These are phyloP conservation scores for Blastocystis sp. DNA, from an alignment of 352 stramenopile species.

Conservation along the genomic window DNA sequence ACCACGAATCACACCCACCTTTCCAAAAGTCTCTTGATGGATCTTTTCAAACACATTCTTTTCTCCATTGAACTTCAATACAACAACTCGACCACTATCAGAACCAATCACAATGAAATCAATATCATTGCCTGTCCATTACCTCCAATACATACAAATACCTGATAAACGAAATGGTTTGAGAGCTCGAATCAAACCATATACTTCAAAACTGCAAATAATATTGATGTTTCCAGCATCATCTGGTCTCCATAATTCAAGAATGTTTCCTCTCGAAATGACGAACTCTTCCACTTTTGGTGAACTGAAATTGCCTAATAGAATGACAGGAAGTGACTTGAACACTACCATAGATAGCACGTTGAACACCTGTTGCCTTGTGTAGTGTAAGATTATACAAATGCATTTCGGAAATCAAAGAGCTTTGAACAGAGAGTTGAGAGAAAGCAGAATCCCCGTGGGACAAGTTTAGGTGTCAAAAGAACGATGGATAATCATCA, in stretches of 20 bases:
- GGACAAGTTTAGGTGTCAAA: background rate
- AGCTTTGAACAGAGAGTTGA: background rate
- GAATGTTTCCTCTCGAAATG: constrained; percentile 80
- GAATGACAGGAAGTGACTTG: background rate
- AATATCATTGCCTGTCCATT: constrained; percentile 65
- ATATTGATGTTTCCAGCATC: constrained; percentile 72
- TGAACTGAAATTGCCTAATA: constrained; percentile 78
- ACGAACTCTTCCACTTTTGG: constrained; percentile 85
- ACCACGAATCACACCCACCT: constrained; percentile 87
- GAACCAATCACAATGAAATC: constrained; percentile 90
- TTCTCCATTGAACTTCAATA: constrained; percentile 83
- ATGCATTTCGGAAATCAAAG: constrained; percentile 21
- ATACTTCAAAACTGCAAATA: constrained; percentile 77
- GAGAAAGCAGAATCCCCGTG: background rate
- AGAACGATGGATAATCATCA: too few species aligned
- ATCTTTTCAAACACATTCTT: constrained; percentile 68
- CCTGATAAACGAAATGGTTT: constrained; percentile 76
- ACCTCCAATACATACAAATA: constrained; percentile 25
- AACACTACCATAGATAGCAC: constrained; percentile 38
- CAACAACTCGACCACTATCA: constrained; percentile 86
- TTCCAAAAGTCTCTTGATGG: constrained; percentile 88
- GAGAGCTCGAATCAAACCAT: constrained; percentile 83
- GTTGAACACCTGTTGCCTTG: constrained; percentile 54
- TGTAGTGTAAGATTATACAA: constrained; percentile 60
- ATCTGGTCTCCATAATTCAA: constrained; percentile 76